Base-by-base conservation (phyloP, 768 basidiomycete genomes). In the Lentinula lateritia region DNA sequence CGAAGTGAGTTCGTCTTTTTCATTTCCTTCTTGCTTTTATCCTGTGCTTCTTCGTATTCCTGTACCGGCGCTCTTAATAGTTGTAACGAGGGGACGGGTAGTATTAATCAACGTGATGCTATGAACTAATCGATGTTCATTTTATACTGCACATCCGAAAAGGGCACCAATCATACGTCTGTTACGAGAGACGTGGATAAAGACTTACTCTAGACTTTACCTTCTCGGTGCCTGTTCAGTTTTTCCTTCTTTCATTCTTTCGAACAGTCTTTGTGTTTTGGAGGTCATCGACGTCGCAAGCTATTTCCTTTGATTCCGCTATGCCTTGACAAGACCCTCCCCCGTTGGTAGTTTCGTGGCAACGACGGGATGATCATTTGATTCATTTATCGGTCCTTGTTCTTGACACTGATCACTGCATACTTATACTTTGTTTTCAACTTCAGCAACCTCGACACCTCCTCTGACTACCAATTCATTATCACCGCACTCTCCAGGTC, bases 401-500 rank as follows among this genome's bases (percentile, higher is more conserved):
- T 54, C 53, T 20, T 54, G 18, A 16, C 53, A 41, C 53, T 54
- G n/a, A 54, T 36, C 6, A 20, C 48, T 60, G 35, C 23, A 50
- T 45, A 52, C 43, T 57, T 55, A 28, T 28, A 28, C 13, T 52
- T 61, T 50, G 45, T 36, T 61, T 15, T 50, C 32, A 8, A 20
- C 63, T 57, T 32, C 18, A 75, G 76, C 72, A 45, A 70, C 71
- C 34, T 73, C 72, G 50, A 77, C 78, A 2, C 78, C 78, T n/a
- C 59, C 59, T 15, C 50, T 60, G 20, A 52, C 59, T 43, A 18
- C 59, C 48, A 36, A 50, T 28, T 41, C 59, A 23, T 38, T 43
- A 52, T 78, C 79, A 2, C 76, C 79, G 1, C 76, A 77, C 61
- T 81, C 81, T 5, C 75, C 78, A 42, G 72, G 76, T 48, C 74